Conservation (phyloP, 106 monocot species). For the Allium sativum region DNA sequence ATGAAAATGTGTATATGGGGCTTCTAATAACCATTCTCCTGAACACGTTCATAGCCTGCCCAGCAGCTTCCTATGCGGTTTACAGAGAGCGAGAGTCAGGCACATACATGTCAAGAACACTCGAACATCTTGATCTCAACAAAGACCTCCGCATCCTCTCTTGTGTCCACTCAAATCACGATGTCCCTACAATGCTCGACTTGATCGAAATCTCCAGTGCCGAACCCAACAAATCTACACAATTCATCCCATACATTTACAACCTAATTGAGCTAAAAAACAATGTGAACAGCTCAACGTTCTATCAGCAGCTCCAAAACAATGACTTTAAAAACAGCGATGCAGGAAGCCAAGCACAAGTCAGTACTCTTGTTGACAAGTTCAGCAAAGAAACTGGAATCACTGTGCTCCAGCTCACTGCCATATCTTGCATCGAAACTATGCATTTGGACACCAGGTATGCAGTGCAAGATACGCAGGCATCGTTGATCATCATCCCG, state of each 20-base stretch:
- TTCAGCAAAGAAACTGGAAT: constrained; percentile 27
- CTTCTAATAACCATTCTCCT: constrained; percentile 33
- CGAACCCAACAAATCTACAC: neutral
- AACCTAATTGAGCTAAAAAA: constrained; percentile 48
- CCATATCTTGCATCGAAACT: constrained; percentile 9
- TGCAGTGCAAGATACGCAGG: constrained; percentile 2
- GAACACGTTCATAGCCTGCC: constrained; percentile 44
- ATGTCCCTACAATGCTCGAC: constrained; percentile 32
- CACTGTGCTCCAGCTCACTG: constrained; percentile 12
- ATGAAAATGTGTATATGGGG: constrained; percentile 8
- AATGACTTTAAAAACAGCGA: constrained; percentile 7
- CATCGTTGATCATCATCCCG: constrained; percentile 6
- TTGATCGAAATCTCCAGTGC: constrained; percentile 35
- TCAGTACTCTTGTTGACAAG: constrained; percentile 14
- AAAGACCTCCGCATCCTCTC: constrained; percentile 44
- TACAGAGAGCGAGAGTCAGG: constrained; percentile 11
- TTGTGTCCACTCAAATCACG: constrained; percentile 38
- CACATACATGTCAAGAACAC: constrained; percentile 20
- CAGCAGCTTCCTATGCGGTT: constrained; percentile 29
- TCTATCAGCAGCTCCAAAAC: constrained; percentile 30
- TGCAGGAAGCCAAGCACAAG: constrained; percentile 12
- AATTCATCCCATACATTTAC: constrained; percentile 29
- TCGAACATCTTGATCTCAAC: constrained; percentile 22
- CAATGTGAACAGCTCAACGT: constrained; percentile 9
- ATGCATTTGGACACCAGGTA: constrained; percentile 10